A percentile compares a stretch with the other conserved stretches of the same genome.
These are phyloP conservation scores for Scolecobasidium constrictum DNA, from an alignment of 2,329 filamentous ascomycete genomes.

Conservation along the genomic window DNA sequence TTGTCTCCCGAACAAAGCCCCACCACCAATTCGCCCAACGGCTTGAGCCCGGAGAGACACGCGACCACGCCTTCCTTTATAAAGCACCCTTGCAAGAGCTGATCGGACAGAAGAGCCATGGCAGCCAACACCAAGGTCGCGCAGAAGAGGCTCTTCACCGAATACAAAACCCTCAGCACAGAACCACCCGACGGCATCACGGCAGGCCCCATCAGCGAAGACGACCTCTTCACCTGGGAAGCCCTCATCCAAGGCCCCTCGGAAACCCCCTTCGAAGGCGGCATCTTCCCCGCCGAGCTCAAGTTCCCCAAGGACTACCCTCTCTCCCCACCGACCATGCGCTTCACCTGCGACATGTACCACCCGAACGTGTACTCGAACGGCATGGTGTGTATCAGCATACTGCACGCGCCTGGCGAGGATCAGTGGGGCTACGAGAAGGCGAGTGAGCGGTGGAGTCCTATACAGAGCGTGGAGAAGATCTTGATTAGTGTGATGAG, in stretches of 20 bases:
- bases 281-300: constrained; percentile 88
- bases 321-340: constrained; percentile 92
- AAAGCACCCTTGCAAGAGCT: too few species aligned
- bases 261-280: constrained; percentile 73
- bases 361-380: constrained; percentile 95
- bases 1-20: too few species aligned
- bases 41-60: too few species aligned
- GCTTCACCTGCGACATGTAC: constrained; percentile 87
- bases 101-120: too few species aligned
- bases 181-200: constrained; percentile 97
- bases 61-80: too few species aligned
- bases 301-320: constrained; percentile 95
- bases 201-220: constrained; percentile 83
- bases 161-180: constrained; percentile 88
- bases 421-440: constrained; percentile 98
- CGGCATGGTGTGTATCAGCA: constrained; percentile 94
- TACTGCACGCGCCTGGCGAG: constrained; percentile 90
- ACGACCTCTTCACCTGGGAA: constrained; percentile 94
- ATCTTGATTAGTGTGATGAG: constrained; percentile 96
- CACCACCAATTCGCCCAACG: too few species aligned
- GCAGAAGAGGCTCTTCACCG: constrained; percentile 76
- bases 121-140: constrained; percentile 31
- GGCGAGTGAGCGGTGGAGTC: constrained; percentile 89
- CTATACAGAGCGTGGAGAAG: constrained; percentile 95
- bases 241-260: constrained; percentile 91